phyloP scores from a whole-genome alignment of 2,329 filamentous ascomycete genomes.

The Aspergillus novofumigatus region DNA sequence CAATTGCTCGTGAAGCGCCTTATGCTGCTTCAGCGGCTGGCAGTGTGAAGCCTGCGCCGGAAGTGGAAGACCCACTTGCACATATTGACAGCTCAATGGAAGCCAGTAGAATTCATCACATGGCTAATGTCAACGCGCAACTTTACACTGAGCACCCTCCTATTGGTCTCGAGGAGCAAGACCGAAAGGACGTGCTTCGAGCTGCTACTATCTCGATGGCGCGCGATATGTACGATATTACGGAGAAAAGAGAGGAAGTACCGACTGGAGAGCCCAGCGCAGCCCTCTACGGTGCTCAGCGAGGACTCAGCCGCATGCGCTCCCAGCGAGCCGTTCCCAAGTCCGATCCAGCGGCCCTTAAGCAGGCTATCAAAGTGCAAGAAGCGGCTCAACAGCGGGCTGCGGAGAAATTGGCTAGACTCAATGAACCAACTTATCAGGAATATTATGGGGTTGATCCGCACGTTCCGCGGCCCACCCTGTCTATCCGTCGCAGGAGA shows the following conservation, averaged over 20 bases:
- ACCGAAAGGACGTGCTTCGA: conserved; percentile 66
- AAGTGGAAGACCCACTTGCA: conserved; percentile 44
- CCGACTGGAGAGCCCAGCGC: conserved; percentile 9
- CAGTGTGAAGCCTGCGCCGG: conserved; percentile 39
- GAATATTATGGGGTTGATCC: conserved; percentile 69
- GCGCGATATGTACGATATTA: conserved; percentile 71
- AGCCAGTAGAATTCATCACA: conserved; percentile 59
- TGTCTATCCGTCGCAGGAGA: conserved; percentile 57
- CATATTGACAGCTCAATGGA: conserved; percentile 44
- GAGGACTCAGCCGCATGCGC: conserved; percentile 29
- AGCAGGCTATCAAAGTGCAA: conserved; percentile 56
- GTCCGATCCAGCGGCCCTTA: conserved; percentile 19
- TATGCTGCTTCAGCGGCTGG: conserved; percentile 68
- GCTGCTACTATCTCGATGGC: conserved; percentile 88
- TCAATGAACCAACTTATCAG: conserved; percentile 69
- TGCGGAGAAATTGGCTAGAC: conserved; percentile 73
- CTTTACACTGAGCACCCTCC: conserved; percentile 77
- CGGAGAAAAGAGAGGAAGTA: conserved; percentile 38
- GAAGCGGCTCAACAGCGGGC: conserved; percentile 84
- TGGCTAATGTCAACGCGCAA: conserved; percentile 65
- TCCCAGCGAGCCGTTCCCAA: conserved; percentile 29
- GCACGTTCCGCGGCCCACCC: conserved; percentile 42
- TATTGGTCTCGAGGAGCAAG: conserved; percentile 68
- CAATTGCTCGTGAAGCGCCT: conserved; percentile 47
- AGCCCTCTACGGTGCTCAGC: conserved; percentile 29